A percentile compares a stretch with the other conserved stretches of the same genome.
Evolutionary conservation across 345 rosid species (phyloP).

Genomic region (Viola odorata): DNA sequence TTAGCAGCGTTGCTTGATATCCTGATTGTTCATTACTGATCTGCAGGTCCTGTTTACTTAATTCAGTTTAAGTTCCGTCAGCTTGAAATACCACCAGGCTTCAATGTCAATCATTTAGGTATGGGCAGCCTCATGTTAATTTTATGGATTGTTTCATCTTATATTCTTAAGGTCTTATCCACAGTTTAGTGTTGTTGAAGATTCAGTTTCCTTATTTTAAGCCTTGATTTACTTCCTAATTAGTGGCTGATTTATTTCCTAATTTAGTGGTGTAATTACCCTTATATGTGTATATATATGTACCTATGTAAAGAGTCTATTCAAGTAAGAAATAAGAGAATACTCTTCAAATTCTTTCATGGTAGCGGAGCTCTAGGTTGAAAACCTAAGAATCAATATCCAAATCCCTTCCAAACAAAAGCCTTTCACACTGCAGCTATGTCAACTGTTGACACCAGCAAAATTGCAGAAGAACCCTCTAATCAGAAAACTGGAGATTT

Average conservation of each 20-base stretch:
- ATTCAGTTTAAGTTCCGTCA: constrained; percentile 92
- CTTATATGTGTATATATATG: no score
- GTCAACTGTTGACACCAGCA: no score
- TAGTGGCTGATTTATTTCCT: neutral
- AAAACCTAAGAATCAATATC: no score
- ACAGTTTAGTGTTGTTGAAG: neutral
- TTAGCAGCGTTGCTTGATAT: constrained; percentile 2
- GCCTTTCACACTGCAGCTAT: no score
- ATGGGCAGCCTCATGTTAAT: constrained; percentile 10
- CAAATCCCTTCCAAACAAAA: no score
- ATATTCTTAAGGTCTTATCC: neutral
- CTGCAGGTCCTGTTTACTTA: constrained; percentile 70
- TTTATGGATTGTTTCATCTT: neutral
- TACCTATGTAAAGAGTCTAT: no score
- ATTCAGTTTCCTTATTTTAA: neutral
- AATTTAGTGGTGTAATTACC: neutral
- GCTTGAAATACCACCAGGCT: constrained; percentile 87
- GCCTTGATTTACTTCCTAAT: neutral
- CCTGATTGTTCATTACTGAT: constrained; percentile 2
- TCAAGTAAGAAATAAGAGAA: no score
- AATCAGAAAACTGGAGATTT: no score
- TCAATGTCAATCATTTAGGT: constrained; percentile 75
- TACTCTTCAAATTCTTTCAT: no score
- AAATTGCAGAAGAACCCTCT: no score
- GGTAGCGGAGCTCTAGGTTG: no score